Base-by-base conservation (phyloP, 2,329 filamentous ascomycete genomes). In the Didymella segeticola region DNA sequence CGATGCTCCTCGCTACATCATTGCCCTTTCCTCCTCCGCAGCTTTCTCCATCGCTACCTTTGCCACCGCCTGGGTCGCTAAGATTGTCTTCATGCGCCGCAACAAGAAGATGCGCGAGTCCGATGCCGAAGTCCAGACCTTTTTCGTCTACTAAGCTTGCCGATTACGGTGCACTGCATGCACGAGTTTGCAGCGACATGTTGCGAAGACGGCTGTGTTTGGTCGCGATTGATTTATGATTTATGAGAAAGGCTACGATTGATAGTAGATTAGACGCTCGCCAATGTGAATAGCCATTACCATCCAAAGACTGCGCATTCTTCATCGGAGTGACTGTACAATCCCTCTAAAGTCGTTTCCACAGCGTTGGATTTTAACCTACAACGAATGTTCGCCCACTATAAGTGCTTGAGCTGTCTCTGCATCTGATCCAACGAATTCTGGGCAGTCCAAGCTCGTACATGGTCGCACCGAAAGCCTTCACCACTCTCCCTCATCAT, bases 41-140 rank as follows among this genome's bases (percentile, higher is more conserved):
- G 69, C 64, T 0, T 73, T 73, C 50, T 71, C 68, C 2, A 48
- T 72, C 10, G 65, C 63, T 25, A 72, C 68, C 12, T 67, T 66
- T 17, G n/a, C 56, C 17, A 53, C 65, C 4, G 70, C 70, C 5
- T 73, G 69, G 69, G 25, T 69, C 2, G 69, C 68, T 7, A 72
- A 69, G 61, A 60, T 71, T 29, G 27, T 68, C 10, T 66, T 72
- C 30, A 56, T 62, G 37, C 58, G 62, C 56, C 69, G 62, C 62
- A 73, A 73, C 58, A 73, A 66, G 69, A 58, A 60, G 62, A 58
- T 73, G 5, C 55, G 63, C 15, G 66, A 69, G 51, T 48, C 47
- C 1, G 66, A 65, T 19, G 50, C 62, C 22, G 69, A 71, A 48
- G 56, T 56, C 3, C 57, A 60, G 29, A 63, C 60, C 17, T 72